These are phyloP conservation scores for Candida awuae DNA, from an alignment of 805 yeast genomes.

Conservation along the genomic window DNA sequence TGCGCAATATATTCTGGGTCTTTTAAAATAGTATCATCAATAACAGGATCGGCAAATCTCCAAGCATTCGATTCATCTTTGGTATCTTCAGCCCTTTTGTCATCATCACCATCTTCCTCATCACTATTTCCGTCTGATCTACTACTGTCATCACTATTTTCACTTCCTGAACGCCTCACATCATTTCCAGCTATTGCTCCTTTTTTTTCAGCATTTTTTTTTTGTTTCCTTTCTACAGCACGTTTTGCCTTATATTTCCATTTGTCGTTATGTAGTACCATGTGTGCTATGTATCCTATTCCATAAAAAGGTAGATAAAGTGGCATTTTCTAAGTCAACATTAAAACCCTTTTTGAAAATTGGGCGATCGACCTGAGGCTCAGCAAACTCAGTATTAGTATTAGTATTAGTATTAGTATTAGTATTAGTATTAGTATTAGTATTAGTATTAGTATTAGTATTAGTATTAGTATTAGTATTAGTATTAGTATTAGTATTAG, in stretches of 20 bases:
- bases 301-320: not conserved
- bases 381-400: too few relatives aligned
- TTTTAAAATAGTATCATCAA: constrained; percentile 12
- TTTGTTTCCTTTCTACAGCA: constrained; percentile 36
- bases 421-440: too few relatives aligned
- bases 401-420: too few relatives aligned
- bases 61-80: constrained; percentile 19
- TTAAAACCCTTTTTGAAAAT: too few relatives aligned
- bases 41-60: constrained; percentile 23
- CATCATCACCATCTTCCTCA: constrained; percentile 3
- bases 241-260: constrained; percentile 43
- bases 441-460: too few relatives aligned
- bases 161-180: constrained; percentile 1
- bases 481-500: too few relatives aligned
- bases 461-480: too few relatives aligned
- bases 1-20: constrained; percentile 18
- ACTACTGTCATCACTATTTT: constrained; percentile 2
- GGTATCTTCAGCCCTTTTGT: constrained; percentile 5
- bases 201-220: constrained; percentile 20
- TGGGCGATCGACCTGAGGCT: too few relatives aligned
- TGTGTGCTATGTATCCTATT: too few relatives aligned
- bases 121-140: not conserved
- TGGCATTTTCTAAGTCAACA: too few relatives aligned
- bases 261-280: constrained; percentile 47
- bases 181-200: not conserved